Evolutionary conservation across 306 rosid species (phyloP).

Genomic region (Castanopsis chinensis): DNA sequence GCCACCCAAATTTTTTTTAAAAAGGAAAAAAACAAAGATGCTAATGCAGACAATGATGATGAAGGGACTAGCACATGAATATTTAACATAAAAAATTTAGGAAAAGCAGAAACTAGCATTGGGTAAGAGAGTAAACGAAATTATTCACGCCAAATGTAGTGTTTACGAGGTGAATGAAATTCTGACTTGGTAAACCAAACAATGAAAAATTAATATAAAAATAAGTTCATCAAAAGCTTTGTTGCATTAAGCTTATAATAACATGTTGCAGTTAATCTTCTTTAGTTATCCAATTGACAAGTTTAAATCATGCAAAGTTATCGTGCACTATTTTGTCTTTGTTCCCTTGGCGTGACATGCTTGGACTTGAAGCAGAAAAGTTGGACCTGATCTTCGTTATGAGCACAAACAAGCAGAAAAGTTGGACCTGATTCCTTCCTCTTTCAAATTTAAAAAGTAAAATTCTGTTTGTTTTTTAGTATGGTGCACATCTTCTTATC

Average conservation of each 20-base stretch:
- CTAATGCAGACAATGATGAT: background rate
- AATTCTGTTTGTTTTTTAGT: no score
- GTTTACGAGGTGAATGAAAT: no score
- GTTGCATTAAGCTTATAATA: background rate
- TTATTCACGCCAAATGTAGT: no score
- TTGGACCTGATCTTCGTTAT: background rate
- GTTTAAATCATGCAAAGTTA: background rate
- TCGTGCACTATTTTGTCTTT: background rate
- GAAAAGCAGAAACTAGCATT: no score
- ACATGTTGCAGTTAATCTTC: background rate
- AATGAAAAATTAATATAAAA: background rate
- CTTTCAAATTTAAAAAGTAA: background rate
- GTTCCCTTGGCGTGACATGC: background rate
- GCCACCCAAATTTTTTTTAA: no score
- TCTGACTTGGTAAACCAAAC: no score
- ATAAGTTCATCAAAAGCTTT: background rate
- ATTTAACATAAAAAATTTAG: no score
- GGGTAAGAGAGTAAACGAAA: no score
- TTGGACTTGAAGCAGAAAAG: background rate
- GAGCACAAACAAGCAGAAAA: background rate
- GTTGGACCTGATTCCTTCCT: background rate
- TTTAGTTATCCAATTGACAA: background rate
- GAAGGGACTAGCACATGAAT: background rate
- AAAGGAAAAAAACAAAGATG: background rate
- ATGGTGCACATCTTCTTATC: no score